These are phyloP conservation scores for Sinapis alba DNA, from an alignment of 441 rosid genomes.

Conservation along the genomic window DNA sequence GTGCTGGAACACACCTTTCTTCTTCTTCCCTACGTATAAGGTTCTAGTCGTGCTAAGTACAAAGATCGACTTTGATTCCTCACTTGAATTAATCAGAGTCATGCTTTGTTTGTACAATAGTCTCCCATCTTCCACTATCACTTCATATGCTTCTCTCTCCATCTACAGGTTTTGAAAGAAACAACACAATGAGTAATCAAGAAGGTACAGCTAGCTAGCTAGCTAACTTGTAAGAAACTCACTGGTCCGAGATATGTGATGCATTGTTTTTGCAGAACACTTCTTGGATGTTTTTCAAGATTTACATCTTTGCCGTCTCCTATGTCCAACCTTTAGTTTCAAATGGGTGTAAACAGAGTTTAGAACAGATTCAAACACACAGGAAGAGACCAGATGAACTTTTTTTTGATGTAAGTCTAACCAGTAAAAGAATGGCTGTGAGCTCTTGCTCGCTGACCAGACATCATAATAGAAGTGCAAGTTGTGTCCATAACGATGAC, in stretches of 20 bases:
- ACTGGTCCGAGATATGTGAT: constrained; percentile 76
- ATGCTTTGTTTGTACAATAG: constrained; percentile 67
- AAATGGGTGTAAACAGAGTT: constrained; percentile 15
- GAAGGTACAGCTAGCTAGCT: background rate
- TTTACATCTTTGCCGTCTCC: constrained; percentile 67
- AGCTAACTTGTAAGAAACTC: constrained; percentile 27
- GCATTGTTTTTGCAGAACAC: constrained; percentile 65
- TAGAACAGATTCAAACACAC: background rate
- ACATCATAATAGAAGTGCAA: constrained; percentile 54
- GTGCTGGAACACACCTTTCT: constrained; percentile 87
- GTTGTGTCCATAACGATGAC: constrained; percentile 66
- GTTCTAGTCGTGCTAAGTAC: constrained; percentile 85
- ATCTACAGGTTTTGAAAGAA: constrained; percentile 39
- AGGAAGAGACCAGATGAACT: background rate
- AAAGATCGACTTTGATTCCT: constrained; percentile 79
- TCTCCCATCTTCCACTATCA: constrained; percentile 54
- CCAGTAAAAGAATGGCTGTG: constrained; percentile 65
- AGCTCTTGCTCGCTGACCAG: constrained; percentile 48
- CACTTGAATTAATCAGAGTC: constrained; percentile 58
- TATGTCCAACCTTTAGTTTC: constrained; percentile 62
- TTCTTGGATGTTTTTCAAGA: constrained; percentile 55
- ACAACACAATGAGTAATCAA: constrained; percentile 7
- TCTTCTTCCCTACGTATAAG: constrained; percentile 78
- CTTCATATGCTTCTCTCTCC: constrained; percentile 70
- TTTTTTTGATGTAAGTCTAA: constrained; percentile 19